These are phyloP conservation scores for Crithidia fasciculata DNA, from an alignment of 208 protist genomes.

Conservation along the genomic window DNA sequence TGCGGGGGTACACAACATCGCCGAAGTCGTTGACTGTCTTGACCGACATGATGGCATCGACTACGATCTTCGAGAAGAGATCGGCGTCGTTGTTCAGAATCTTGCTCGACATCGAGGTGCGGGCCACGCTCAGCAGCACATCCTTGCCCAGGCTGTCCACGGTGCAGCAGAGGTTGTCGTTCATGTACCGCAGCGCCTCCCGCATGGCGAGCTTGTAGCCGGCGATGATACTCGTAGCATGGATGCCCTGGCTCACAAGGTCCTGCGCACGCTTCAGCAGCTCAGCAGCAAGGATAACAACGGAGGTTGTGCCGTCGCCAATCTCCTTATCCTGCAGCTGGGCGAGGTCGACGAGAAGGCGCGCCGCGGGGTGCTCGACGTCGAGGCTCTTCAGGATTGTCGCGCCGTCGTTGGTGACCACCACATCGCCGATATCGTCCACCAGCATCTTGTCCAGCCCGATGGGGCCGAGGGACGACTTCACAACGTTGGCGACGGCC, in stretches of 20 bases:
- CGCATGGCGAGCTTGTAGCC: conserved; percentile 98
- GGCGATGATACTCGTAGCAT: conserved; percentile 99
- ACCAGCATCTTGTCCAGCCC: conserved; percentile 99
- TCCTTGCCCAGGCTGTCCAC: conserved; percentile 95
- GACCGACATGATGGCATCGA: conserved; percentile 92
- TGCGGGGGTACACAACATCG: conserved; percentile 97
- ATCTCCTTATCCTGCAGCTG: conserved; percentile 99
- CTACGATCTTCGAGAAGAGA: conserved; percentile 98
- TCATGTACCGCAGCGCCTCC: conserved; percentile 96
- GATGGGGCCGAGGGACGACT: conserved; percentile 99
- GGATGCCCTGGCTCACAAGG: conserved; percentile 96
- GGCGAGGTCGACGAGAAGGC: conserved; percentile 98
- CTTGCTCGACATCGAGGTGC: conserved; percentile 99
- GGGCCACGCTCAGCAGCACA: conserved; percentile 96
- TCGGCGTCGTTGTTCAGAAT: conserved; percentile 97
- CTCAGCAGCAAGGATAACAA: conserved; percentile 99
- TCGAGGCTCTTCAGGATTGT: conserved; percentile 94
- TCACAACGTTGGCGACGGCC: conserved; percentile 99
- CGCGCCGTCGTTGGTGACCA: conserved; percentile 99
- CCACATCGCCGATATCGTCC: conserved; percentile 99
- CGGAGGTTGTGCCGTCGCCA: conserved; percentile 99
- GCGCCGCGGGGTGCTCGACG: conserved; percentile 95
- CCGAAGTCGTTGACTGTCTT: conserved; percentile 93
- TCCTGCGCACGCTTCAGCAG: conserved; percentile 98
- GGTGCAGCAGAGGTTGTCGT: conserved; percentile 85